phyloP scores from a whole-genome alignment of 176 grass and related monocot species.

The Musa schizocarpa region DNA sequence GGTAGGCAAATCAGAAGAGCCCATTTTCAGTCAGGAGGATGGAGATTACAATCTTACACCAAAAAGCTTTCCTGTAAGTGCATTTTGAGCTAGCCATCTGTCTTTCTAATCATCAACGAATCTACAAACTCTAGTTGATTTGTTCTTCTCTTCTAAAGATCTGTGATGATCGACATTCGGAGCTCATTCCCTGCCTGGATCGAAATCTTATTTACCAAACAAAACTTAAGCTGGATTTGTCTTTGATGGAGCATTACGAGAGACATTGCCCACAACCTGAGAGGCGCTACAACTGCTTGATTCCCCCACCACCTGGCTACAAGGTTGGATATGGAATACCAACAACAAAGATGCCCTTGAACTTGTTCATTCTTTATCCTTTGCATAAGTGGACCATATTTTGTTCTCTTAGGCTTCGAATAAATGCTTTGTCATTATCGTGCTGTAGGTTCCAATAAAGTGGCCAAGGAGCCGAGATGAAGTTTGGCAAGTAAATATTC shows the following conservation, averaged over 20 bases:
- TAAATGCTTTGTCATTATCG: background rate
- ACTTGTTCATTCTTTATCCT: background rate
- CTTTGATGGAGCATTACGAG: constrained; percentile 6
- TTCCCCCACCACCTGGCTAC: constrained; percentile 2
- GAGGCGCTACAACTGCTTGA: constrained; percentile 2
- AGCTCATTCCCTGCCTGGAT: constrained; percentile 3
- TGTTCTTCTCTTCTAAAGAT: background rate
- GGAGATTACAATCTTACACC: constrained; percentile 34
- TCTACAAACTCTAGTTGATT: background rate
- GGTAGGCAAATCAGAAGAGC: constrained; percentile 46
- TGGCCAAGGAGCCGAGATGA: constrained; percentile 9
- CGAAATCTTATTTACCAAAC: background rate
- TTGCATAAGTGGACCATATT: background rate
- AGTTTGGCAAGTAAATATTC: constrained; percentile 13
- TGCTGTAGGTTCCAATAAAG: background rate
- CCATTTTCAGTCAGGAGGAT: constrained; percentile 52
- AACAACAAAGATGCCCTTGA: background rate
- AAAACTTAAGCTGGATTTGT: constrained; percentile 4
- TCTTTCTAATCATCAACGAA: background rate
- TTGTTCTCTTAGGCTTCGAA: background rate
- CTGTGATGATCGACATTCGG: background rate
- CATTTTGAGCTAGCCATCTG: background rate
- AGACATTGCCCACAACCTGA: constrained; percentile 10
- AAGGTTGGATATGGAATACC: background rate
- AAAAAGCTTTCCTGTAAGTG: constrained; percentile 74